Evolutionary conservation across 371 early-diverging fungal genomes (phyloP), one percentile per base, ranked within the genome.

Genomic region (Capniomyces stellatus): DNA sequence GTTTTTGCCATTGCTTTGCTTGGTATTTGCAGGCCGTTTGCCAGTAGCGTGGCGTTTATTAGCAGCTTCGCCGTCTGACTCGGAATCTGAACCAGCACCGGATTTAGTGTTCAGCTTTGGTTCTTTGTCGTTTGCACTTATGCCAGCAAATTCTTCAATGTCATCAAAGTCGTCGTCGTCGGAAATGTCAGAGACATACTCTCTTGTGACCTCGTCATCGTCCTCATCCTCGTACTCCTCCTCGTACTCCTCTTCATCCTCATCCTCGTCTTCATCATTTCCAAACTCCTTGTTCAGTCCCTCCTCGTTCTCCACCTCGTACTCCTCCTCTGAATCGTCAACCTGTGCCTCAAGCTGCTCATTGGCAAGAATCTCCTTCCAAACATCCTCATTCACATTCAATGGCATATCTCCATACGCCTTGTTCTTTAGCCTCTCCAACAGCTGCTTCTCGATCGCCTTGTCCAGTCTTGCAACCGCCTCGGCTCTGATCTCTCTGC

Each of bases 401-500:
- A 88, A 63, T 23, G 87, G 91, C 56, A 83, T 88, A 63, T 95
- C 94, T 54, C 85, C 87, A 66, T 87, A 85, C 3, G 85, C 85
- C 62, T 97, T 98, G 66, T 71, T 81, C 76, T 90, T 87, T 56
- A 98, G 74, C 58, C 99, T 77, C 55, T 89, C 85, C 60, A 98
- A 71, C 56, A 99, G 72, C 73, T 99, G 98, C 74, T 94, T 92
- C 63, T 98, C 96, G 61, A 99, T 92, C 10, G 85, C 74, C 70
- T 86, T 82, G 54, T 98, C 98, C 58, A 99, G 75, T 56, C 91
- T 77, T 22, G 98, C 92, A 2, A 92, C 95, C 1, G 82, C 82
- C 60, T 92, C 87, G 3, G 97, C 97, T 66, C 93, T 89, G 49
- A 77, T 72, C 68, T 98, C 99, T 54, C 97, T 73, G 22, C 79